Evolutionary conservation across 257 asterid genomes (phyloP), one percentile per base, ranked within the genome.

Genomic region (Penstemon newberryi): DNA sequence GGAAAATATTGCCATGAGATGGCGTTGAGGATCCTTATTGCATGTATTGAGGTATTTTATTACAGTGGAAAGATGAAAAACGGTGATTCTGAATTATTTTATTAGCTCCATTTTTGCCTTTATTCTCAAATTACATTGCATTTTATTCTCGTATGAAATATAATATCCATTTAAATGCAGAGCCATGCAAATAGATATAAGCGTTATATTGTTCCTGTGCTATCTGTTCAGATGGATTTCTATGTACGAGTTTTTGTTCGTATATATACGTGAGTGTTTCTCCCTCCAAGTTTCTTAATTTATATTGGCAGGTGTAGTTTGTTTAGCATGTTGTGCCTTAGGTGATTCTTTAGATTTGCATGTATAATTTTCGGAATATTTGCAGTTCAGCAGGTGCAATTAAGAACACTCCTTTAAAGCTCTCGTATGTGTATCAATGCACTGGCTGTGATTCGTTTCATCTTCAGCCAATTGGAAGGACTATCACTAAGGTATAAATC

Each of bases 111-210:
- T 25, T 25, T 25, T 25, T 25, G 33, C 33, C 33, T 25, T 0
- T 25, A 25, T 25, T 25, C 33, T 25, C 33, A 25, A 25, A 36
- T 19, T 49, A 4, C 39, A 19, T 10, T 60, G 40, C 64, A 4
- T 52, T 36, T 47, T 54, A 1, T 63, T 8, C 15, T 52, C 50
- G 42, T 44, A 62, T 65, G 12, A 15, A 36, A 65, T 64, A 66
- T 66, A 25, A 25, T 25, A 25, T 25, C 2, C 33, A 1, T 25
- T 25, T 25, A 25, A 25, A 1, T 81, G 84, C 95, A 93, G 99
- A 84, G 96, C 85, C 99, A 93, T 81, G 99, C 99, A 65, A 93
- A 93, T 84, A 90, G 97, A 38, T 89, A 93, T 79, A 93, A 88
- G 82, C 78, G 99, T 56, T 93, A 87, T 78, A 90, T 90, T 73